Percentiles rank a stretch among this genome's conserved stretches.
phyloP scores from a whole-genome alignment of 176 grass and related monocot species.

The Ananas comosus region DNA sequence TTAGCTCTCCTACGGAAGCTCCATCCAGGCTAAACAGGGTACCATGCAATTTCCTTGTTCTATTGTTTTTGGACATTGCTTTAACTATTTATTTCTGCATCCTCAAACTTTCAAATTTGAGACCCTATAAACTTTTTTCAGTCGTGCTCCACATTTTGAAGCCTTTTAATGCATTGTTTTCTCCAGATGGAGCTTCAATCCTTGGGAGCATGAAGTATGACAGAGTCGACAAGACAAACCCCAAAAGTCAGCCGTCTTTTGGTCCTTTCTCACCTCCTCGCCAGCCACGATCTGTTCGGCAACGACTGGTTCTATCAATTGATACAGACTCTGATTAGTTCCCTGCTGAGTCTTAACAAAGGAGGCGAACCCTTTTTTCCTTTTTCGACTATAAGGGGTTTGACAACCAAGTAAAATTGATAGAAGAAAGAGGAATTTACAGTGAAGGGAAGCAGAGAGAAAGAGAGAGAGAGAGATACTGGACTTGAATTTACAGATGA shows the following conservation, averaged over 20 bases:
- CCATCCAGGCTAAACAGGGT: no score
- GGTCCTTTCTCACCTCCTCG: slow-evolving; percentile 16
- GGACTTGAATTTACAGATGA: no score
- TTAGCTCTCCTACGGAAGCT: no score
- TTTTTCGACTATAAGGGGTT: slow-evolving; percentile 3
- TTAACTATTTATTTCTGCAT: background rate
- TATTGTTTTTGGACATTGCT: background rate
- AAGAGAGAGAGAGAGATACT: no score
- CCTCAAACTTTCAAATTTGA: background rate
- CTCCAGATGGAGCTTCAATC: slow-evolving; percentile 30
- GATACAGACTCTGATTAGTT: slow-evolving; percentile 59
- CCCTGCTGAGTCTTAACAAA: background rate
- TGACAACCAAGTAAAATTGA: background rate
- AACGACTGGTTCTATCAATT: slow-evolving; percentile 33
- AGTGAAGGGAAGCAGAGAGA: no score
- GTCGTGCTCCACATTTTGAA: background rate
- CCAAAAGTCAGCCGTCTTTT: slow-evolving; percentile 1
- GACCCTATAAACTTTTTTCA: slow-evolving; percentile 6
- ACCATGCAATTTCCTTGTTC: no score
- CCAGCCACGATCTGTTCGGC: slow-evolving; percentile 34
- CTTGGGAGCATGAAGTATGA: slow-evolving; percentile 9
- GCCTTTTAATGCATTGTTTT: slow-evolving; percentile 16
- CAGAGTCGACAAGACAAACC: background rate
- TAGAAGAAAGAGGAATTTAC: no score
- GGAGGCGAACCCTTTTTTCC: background rate